Conservation (phyloP, 345 rosid genomes). For the Rhizophora apiculata region DNA sequence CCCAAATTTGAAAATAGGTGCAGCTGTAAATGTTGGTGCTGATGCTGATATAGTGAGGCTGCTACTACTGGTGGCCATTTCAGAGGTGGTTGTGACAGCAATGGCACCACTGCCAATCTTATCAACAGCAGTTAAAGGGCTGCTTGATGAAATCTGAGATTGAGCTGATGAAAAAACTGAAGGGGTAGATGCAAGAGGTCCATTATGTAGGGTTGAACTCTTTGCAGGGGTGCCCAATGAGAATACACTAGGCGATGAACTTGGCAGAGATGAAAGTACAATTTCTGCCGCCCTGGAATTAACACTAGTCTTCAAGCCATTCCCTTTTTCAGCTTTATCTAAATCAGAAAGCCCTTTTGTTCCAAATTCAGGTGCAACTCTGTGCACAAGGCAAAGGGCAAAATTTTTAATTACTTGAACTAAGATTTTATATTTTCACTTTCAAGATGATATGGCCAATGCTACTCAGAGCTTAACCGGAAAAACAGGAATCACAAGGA, state of each 20-base stretch:
- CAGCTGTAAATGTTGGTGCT: constrained; percentile 33
- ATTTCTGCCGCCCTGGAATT: constrained; percentile 22
- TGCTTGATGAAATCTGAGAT: constrained; percentile 28
- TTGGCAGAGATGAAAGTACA: constrained; percentile 34
- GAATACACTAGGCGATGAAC: constrained; percentile 36
- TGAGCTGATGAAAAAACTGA: constrained; percentile 26
- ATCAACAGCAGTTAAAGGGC: constrained; percentile 20
- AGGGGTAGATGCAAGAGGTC: constrained; percentile 39
- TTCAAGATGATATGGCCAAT: neutral
- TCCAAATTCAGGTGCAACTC: constrained; percentile 35
- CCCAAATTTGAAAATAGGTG: constrained; percentile 43
- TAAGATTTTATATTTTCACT: neutral
- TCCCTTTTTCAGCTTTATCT: constrained; percentile 31
- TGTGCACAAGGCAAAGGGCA: constrained; percentile 34
- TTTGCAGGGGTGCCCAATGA: constrained; percentile 32
- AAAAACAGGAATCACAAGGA: no score
- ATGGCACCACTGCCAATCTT: constrained; percentile 17
- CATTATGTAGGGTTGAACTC: constrained; percentile 37
- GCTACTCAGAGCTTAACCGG: neutral
- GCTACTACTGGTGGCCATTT: constrained; percentile 16
- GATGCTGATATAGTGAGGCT: constrained; percentile 29
- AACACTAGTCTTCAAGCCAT: constrained; percentile 27
- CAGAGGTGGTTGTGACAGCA: constrained; percentile 20
- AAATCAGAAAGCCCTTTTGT: constrained; percentile 37
- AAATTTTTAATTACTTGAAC: neutral